Percentiles rank a stretch among this genome's conserved stretches.
Evolutionary conservation across 495 filamentous ascomycete genomes (phyloP).

Genomic region (Penicillium odoratum): DNA sequence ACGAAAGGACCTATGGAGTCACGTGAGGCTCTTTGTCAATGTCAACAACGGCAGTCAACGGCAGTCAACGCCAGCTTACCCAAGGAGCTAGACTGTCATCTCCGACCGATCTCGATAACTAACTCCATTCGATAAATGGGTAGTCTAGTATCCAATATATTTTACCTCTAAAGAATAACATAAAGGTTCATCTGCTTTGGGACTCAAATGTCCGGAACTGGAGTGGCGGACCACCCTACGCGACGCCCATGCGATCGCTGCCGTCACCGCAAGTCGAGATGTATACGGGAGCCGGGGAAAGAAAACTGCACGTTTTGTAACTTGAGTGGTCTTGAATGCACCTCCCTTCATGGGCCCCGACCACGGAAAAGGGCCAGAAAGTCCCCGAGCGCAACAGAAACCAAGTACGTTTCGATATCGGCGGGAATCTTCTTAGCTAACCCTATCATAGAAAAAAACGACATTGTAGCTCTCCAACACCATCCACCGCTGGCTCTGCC

Average conservation of each 20-base stretch:
- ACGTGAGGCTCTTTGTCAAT: not conserved
- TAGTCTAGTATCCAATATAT: not conserved
- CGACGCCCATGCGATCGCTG: slow-evolving; percentile 19
- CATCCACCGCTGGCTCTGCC: not conserved
- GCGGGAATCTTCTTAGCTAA: not conserved
- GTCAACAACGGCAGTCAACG: not conserved
- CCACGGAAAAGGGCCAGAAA: slow-evolving; percentile 13
- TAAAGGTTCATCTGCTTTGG: no score
- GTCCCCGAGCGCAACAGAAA: slow-evolving; percentile 4
- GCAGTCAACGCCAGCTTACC: not conserved
- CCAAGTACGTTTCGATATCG: slow-evolving; percentile 3
- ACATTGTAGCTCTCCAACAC: not conserved
- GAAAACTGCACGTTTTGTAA: slow-evolving; percentile 19
- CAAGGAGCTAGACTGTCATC: not conserved
- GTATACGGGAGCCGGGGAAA: slow-evolving; percentile 14
- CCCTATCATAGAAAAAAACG: not conserved
- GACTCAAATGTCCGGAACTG: not conserved
- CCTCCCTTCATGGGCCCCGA: slow-evolving; percentile 16
- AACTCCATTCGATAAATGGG: not conserved
- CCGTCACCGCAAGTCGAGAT: slow-evolving; percentile 22
- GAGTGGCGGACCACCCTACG: slow-evolving; percentile 1
- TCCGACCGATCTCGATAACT: not conserved
- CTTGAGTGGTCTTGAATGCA: slow-evolving; percentile 19
- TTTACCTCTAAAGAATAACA: not conserved
- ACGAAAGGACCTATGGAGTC: no score